Base-by-base conservation (phyloP, 345 rosid species). In the Psidium guajava region DNA sequence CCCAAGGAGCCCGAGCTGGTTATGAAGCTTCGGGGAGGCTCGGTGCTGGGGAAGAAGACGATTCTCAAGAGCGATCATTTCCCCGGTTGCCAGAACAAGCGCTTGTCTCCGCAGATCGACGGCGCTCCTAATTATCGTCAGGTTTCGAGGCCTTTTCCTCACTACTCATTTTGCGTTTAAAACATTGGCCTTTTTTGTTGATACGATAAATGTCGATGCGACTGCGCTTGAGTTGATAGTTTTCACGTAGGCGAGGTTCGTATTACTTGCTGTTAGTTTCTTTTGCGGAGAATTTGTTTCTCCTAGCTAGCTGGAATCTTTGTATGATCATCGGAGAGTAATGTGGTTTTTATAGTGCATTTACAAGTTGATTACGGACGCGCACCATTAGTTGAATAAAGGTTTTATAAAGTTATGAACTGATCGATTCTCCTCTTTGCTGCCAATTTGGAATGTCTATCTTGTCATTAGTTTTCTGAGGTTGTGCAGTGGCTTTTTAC, bases 121-220 rank as follows among this genome's bases (percentile, higher is more conserved):
- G 99, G 99, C 83, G 99, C 99, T 89, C 98, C 99, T 25, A 97
- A 97, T 91, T 97, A 95, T 86, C 98, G 99, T 77, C 99, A 95
- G 99, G 99, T 97, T 80, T 27, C 53, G 32, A 25, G 69, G 54
- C 69, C 74, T 44, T 77, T 16, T 27, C 57, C 12, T 61, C 75
- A 5, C 42, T 64, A 3, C 14, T 28, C 24, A 13, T 8, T 69
- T 69, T 20, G 24, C 47, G 36, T 69, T 69, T 20, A 2, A 2
- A 11, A 3, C 59, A 53, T 53, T 28, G 53, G 2, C 83, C 40
- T 53, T 53, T 53, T 21, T 20, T 6, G 80, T 1, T 42, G 80
- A 9, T 9, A 24, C 80, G 3, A 64, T 64, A 16, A 64, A 40
- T 20, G 75, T 20, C 24, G 24, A 0, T 32, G 44, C 1, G 13